A percentile compares a stretch with the other conserved stretches of the same genome.
Evolutionary conservation across 768 basidiomycete genomes (phyloP).

Genomic region (Suillus ampliporus): DNA sequence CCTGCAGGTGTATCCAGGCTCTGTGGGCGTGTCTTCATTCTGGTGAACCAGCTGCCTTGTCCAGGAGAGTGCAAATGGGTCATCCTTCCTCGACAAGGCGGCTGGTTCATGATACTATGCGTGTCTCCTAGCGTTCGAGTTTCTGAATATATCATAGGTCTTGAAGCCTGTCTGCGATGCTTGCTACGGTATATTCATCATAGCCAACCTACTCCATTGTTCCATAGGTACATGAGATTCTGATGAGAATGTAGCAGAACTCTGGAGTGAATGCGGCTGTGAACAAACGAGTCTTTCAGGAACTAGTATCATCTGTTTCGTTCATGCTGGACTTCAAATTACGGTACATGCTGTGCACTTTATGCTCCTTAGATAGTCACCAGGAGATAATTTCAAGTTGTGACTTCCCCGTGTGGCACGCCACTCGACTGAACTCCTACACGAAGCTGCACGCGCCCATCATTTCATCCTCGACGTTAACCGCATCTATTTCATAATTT

Average conservation of each 20-base stretch:
- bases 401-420: background rate
- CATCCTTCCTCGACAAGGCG: background rate
- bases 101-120: background rate
- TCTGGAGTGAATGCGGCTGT: background rate
- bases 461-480: background rate
- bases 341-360: constrained; percentile 1
- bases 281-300: too few species aligned
- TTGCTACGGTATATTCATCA: background rate
- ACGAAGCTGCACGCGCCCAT: background rate
- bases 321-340: background rate
- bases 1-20: background rate
- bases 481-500: background rate
- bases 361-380: background rate
- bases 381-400: background rate
- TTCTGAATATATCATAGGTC: background rate
- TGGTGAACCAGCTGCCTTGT: too few species aligned
- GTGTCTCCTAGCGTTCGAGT: background rate
- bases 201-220: background rate
- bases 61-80: too few species aligned
- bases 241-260: background rate
- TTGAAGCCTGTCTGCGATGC: background rate
- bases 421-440: background rate
- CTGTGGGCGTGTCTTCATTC: constrained; percentile 1
- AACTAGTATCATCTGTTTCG: too few species aligned
- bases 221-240: background rate